A percentile compares a stretch with the other conserved stretches of the same genome.
Evolutionary conservation across 306 rosid genomes (phyloP).

Genomic region (Nissolia schottii): DNA sequence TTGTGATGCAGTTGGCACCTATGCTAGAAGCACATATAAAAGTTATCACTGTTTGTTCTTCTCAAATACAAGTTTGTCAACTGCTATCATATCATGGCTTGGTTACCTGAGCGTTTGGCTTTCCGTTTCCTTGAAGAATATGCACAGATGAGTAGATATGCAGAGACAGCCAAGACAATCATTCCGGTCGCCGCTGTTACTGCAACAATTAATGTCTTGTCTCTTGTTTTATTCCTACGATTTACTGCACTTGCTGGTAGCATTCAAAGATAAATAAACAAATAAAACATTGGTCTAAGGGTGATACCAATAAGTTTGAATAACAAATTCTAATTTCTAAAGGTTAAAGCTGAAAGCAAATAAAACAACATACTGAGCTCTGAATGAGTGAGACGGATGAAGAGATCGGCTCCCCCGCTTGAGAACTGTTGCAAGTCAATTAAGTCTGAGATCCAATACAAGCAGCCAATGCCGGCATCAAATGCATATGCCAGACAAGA

Average conservation of each 20-base stretch:
- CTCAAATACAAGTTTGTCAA: neutral
- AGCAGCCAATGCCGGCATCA: constrained; percentile 36
- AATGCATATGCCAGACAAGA: constrained; percentile 39
- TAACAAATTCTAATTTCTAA: neutral
- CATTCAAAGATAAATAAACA: neutral
- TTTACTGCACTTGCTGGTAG: neutral
- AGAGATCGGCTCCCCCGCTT: constrained; percentile 32
- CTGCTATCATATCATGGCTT: neutral
- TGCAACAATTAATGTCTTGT: constrained; percentile 10
- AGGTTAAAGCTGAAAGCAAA: neutral
- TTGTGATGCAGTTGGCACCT: neutral
- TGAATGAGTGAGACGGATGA: constrained; percentile 29
- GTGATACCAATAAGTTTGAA: neutral
- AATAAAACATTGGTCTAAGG: neutral
- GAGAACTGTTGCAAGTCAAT: constrained; percentile 31
- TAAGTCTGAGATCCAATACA: constrained; percentile 29
- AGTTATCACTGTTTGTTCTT: neutral
- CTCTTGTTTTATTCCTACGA: neutral
- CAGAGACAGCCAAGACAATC: neutral
- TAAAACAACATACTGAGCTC: constrained; percentile 33
- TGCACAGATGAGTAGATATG: neutral
- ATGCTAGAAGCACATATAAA: neutral
- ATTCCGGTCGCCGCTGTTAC: constrained; percentile 18
- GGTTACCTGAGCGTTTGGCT: constrained; percentile 10
- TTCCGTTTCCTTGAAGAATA: neutral